Evolutionary conservation across 768 basidiomycete species (phyloP), one percentile per base, ranked within the genome.

Genomic region (Rossbeevera mucosa): DNA sequence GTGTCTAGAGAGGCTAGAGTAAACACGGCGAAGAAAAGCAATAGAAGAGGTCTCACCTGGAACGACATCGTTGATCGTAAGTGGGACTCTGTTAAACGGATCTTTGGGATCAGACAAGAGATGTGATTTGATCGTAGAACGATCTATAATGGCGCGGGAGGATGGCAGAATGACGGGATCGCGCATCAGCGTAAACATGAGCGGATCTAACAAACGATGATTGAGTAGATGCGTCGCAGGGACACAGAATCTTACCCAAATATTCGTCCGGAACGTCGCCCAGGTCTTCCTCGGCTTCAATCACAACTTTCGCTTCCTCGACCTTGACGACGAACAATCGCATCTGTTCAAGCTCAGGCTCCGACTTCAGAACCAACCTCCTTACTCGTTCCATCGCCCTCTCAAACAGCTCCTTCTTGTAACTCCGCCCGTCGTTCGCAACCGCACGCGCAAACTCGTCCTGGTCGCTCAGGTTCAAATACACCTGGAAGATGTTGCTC

Each of bases 251-350:
- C 84, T 47, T 61, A 93, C 94, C 94, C 46, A 94, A 69, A 77
- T 88, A 98, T 66, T 99, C 95, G 40, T 99, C 96, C 0, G 96
- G 96, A 47, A 94, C 71, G 18, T 98, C 96, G 26, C 89, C 93
- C 25, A 93, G 72, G 63, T 94, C 93, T 20, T 96, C 90, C 63
- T 96, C 94, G 30, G 86, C 93, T 61, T 90, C 86, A 52, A 97
- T 76, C 9, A 74, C 76, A n/a, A 77, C 78, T 68, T 84, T 91
- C 51, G 83, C 81, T 60, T 82, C 87, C 68, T 98, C 96, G 2
- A 96, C 93, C 63, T 85, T 87, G 41, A 70, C 74, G 13, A 91
- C 84, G 67, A 99, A 92, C 33, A 74, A 60, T 44, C 78, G 65
- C 24, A 97, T 72, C 63, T 80, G 74, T 52, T 80, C 78, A 20